Percentiles rank a stretch among this genome's conserved stretches.
Evolutionary conservation across 1,139 yeast species (phyloP).

Genomic region (Debaryomyces singareniensis): DNA sequence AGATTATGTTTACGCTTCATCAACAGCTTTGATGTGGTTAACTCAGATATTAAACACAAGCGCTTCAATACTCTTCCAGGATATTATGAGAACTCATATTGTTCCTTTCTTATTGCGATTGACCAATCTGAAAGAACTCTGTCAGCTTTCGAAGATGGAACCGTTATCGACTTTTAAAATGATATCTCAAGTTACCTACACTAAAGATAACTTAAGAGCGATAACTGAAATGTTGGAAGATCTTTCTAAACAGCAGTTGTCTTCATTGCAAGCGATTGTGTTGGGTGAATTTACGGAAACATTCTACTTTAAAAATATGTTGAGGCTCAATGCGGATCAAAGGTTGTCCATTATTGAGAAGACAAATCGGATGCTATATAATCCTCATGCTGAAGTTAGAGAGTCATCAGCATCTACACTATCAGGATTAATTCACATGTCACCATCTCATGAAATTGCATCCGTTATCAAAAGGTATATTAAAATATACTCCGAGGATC

Average conservation of each 20-base stretch:
- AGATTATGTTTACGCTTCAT: slow-evolving; percentile 41
- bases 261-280: slow-evolving; percentile 64
- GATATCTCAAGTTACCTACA: slow-evolving; percentile 55
- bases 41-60: slow-evolving; percentile 37
- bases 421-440: slow-evolving; percentile 75
- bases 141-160: slow-evolving; percentile 62
- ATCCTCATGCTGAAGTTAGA: slow-evolving; percentile 70
- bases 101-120: slow-evolving; percentile 68
- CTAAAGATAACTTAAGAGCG: slow-evolving; percentile 32
- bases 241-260: slow-evolving; percentile 36
- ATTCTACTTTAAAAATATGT: slow-evolving; percentile 66
- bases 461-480: slow-evolving; percentile 20
- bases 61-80: slow-evolving; percentile 33
- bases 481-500: slow-evolving; percentile 17
- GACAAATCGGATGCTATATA: slow-evolving; percentile 51
- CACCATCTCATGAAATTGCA: slow-evolving; percentile 54
- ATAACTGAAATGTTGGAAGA: slow-evolving; percentile 48
- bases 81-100: slow-evolving; percentile 34
- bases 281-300: slow-evolving; percentile 69
- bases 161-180: slow-evolving; percentile 49
- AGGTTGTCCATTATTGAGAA: slow-evolving; percentile 45
- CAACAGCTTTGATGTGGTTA: slow-evolving; percentile 40
- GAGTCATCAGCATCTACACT: slow-evolving; percentile 70
- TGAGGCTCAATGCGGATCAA: slow-evolving; percentile 47
- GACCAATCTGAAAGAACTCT: slow-evolving; percentile 72